Percentiles rank a stretch among this genome's conserved stretches.
These are phyloP conservation scores for Rubia tinctorum DNA, from an alignment of 305 asterid species.

Conservation along the genomic window DNA sequence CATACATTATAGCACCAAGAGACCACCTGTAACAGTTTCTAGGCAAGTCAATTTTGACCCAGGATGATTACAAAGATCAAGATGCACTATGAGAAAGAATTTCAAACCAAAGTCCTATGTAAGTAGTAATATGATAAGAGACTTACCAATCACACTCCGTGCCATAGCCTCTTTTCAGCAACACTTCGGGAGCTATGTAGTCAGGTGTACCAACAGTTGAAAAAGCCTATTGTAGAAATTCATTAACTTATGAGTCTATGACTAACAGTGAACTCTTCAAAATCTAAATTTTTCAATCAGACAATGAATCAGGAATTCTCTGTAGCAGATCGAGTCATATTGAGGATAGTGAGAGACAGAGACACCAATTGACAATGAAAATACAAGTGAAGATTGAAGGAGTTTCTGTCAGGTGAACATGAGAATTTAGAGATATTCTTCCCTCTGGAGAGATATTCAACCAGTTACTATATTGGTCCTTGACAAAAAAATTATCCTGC, in stretches of 20 bases:
- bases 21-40: slow-evolving; percentile 70
- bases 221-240: slow-evolving; percentile 53
- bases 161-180: slow-evolving; percentile 74
- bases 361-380: not conserved
- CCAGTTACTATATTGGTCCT: not conserved
- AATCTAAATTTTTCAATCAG: not conserved
- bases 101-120: not conserved
- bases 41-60: not conserved
- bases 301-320: not conserved
- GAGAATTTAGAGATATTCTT: not conserved
- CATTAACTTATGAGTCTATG: not conserved
- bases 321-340: not conserved
- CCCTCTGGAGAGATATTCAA: not conserved
- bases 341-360: not conserved
- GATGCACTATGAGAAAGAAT: not conserved
- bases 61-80: not conserved
- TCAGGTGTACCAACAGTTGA: slow-evolving; percentile 96
- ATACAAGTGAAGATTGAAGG: not conserved
- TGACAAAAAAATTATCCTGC: not conserved
- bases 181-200: slow-evolving; percentile 91
- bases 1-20: slow-evolving; percentile 84
- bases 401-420: not conserved
- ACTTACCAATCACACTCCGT: slow-evolving; percentile 90
- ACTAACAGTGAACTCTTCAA: not conserved
- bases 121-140: not conserved